Evolutionary conservation across 106 monocot species (phyloP), one percentile per base, ranked within the genome.

Genomic region (Hemerocallis citrina): DNA sequence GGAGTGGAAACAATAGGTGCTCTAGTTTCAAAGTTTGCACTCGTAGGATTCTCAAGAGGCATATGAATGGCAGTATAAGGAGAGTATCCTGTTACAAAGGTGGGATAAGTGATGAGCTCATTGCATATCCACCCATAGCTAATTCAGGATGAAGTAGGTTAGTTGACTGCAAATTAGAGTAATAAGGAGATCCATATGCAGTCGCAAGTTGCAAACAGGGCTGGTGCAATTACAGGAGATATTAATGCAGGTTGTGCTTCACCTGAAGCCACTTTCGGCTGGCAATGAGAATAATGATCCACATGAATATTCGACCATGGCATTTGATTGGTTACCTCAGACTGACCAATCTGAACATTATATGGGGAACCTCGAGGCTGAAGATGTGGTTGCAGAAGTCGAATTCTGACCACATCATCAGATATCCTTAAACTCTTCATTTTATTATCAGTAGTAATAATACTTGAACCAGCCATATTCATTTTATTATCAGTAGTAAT

Each of bases 11-110:
- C 50, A 31, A 58, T 71, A 74, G 85, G 59, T 34, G 63, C 17
- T 34, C 74, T 77, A 39, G 25, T 34, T 69, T 57, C 74, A 43
- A 76, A 68, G 33, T 61, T 83, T 70, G 74, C 47, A 42, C 56
- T 61, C 2, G 75, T 33, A 63, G 77, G 59, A 66, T 58, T 83
- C 15, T 78, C 92, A 34, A 80, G 47, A 61, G 73, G 65, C 62
- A 84, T 56, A 54, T 72, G 77, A 72, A 82, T 61, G 39, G 83
- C 68, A 76, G 37, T 69, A 45, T 81, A 83, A 36, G 82, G 75
- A 36, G 77, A 63, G 72, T 87, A 96, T 20, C 77, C 82, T 58
- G 80, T 44, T 13, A 90, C 50, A 70, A 35, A 41, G 83, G 79
- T 36, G 81, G 72, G 15, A 86, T 19, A 33, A 74, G 49, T 14